Conservation (phyloP, 345 rosid genomes). For the Pseudoturritis turrita region DNA sequence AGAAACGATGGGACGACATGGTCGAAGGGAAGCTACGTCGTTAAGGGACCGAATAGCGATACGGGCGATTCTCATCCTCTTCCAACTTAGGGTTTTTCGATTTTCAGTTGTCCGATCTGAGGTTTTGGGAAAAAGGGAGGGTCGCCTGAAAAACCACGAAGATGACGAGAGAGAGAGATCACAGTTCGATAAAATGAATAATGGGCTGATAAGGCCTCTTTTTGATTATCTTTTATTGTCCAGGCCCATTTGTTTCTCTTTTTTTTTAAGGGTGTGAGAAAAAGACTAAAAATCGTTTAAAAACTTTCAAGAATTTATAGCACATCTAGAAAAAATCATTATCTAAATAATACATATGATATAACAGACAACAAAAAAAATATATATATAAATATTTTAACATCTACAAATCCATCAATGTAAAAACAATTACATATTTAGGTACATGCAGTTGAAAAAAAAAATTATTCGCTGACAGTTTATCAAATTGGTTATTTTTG, state of each 20-base stretch:
- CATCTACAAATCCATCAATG: too few species aligned
- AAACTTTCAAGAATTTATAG: too few species aligned
- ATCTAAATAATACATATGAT: too few species aligned
- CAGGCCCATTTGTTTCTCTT: constrained; percentile 14
- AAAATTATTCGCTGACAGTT: too few species aligned
- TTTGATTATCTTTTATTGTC: neutral
- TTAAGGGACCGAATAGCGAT: constrained; percentile 29
- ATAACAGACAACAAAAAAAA: too few species aligned
- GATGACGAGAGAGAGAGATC: neutral
- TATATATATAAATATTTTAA: too few species aligned
- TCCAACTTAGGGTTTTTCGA: constrained; percentile 15
- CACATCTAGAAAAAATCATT: too few species aligned
- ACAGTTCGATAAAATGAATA: neutral
- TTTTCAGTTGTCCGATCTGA: constrained; percentile 19
- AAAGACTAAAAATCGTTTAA: too few species aligned
- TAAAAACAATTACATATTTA: too few species aligned
- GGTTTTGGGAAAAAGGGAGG: constrained; percentile 18
- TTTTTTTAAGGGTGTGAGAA: too few species aligned
- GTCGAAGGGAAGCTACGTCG: constrained; percentile 9
- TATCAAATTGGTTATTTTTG: too few species aligned
- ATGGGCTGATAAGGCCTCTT: constrained; percentile 4
- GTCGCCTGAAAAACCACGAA: neutral
- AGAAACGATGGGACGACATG: constrained; percentile 17
- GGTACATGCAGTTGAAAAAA: too few species aligned
- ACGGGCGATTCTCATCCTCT: constrained; percentile 36